These are phyloP conservation scores for Boletus bicolor DNA, from an alignment of 768 basidiomycete species.

Conservation along the genomic window DNA sequence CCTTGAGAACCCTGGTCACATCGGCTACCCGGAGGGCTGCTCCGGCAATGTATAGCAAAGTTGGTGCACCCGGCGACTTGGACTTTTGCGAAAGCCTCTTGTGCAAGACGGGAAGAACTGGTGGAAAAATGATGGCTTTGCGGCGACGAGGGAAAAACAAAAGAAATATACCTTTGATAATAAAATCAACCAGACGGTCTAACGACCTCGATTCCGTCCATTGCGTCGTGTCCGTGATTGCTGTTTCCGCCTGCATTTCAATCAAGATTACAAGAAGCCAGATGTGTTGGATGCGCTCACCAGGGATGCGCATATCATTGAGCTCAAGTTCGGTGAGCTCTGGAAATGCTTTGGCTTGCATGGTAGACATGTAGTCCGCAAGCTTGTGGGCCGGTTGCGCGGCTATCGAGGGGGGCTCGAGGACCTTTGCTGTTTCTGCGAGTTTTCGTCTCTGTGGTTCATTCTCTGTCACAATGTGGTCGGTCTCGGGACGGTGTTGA, in stretches of 20 bases:
- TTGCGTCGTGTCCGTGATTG: slow-evolving; percentile 71
- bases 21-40: slow-evolving; percentile 94
- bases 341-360: slow-evolving; percentile 69
- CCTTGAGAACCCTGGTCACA: slow-evolving; percentile 69
- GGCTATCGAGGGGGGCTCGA: slow-evolving; percentile 46
- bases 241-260: slow-evolving; percentile 60
- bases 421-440: slow-evolving; percentile 40
- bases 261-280: slow-evolving; percentile 36
- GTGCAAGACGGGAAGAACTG: slow-evolving; percentile 66
- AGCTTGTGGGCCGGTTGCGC: slow-evolving; percentile 54
- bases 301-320: slow-evolving; percentile 72
- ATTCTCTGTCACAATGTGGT: slow-evolving; percentile 7
- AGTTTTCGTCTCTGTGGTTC: slow-evolving; percentile 59
- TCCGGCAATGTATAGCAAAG: slow-evolving; percentile 77
- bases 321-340: slow-evolving; percentile 76
- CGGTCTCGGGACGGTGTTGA: slow-evolving; percentile 9
- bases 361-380: slow-evolving; percentile 58
- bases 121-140: background rate
- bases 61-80: slow-evolving; percentile 80
- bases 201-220: slow-evolving; percentile 73
- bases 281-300: slow-evolving; percentile 41
- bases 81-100: slow-evolving; percentile 72
- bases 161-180: slow-evolving; percentile 59
- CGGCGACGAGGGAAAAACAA: background rate
- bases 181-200: slow-evolving; percentile 71